These are phyloP conservation scores for Melampsora larici-populina DNA, from an alignment of 1,284 basidiomycete species.

Conservation along the genomic window DNA sequence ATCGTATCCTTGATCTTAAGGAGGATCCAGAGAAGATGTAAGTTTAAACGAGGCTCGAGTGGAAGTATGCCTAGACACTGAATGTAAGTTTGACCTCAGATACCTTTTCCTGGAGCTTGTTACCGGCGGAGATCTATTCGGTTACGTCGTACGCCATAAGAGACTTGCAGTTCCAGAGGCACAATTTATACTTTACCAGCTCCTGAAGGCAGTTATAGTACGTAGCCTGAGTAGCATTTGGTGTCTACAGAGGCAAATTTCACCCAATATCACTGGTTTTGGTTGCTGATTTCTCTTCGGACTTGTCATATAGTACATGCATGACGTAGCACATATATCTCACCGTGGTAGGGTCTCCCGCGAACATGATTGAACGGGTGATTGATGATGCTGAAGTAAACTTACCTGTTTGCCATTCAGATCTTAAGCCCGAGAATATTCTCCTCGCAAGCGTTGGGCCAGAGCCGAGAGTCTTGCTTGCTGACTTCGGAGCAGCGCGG, in stretches of 20 bases:
- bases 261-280: neutral
- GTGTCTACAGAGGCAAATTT: too few relatives aligned
- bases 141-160: conserved; percentile 34
- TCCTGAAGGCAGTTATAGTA: conserved; percentile 2
- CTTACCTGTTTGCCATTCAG: conserved; percentile 10
- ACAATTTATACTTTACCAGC: conserved; percentile 39
- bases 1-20: conserved; percentile 37
- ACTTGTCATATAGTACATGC: conserved; percentile 30
- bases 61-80: too few relatives aligned
- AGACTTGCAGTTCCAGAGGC: conserved; percentile 21
- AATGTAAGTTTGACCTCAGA: neutral
- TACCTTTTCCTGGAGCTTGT: conserved; percentile 42
- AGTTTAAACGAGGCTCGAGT: neutral
- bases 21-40: conserved; percentile 36
- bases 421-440: conserved; percentile 42
- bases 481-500: conserved; percentile 41
- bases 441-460: conserved; percentile 30
- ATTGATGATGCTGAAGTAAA: neutral
- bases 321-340: conserved; percentile 32
- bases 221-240: neutral
- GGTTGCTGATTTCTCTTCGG: neutral
- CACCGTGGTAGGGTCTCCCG: conserved; percentile 20
- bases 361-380: neutral
- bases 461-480: conserved; percentile 24
- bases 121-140: conserved; percentile 41